Conservation (phyloP, 192 early-diverging fungal species). For the Entrophospora sp. region DNA sequence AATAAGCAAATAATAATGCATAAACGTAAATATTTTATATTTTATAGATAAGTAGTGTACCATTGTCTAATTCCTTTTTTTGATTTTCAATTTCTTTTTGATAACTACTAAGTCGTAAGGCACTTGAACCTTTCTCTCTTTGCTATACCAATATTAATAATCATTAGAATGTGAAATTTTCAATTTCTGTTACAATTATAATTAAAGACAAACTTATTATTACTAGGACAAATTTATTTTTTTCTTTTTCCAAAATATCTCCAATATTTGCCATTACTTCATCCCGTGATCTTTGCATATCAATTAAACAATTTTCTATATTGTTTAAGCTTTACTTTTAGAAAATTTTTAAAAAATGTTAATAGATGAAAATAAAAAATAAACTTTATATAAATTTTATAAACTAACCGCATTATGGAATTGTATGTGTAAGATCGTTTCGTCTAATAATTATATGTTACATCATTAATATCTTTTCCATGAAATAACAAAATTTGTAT, state of each 20-base stretch:
- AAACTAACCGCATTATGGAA: constrained; percentile 31
- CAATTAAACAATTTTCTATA: constrained; percentile 31
- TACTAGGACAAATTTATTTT: not conserved
- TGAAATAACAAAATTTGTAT: not conserved
- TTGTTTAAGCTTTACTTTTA: constrained; percentile 24
- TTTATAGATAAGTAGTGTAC: not conserved
- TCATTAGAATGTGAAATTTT: not conserved
- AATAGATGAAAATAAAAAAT: not conserved
- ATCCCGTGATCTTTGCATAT: constrained; percentile 32
- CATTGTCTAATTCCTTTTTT: constrained; percentile 27
- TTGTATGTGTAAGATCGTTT: constrained; percentile 45
- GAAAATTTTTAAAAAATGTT: not conserved
- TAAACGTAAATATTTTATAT: constrained; percentile 17
- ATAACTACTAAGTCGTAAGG: constrained; percentile 26
- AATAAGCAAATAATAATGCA: too few species aligned
- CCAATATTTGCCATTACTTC: constrained; percentile 33
- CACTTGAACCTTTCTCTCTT: constrained; percentile 25
- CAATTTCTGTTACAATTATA: not conserved
- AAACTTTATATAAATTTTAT: not conserved
- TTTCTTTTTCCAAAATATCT: constrained; percentile 25
- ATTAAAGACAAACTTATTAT: not conserved
- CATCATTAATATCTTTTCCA: too few species aligned
- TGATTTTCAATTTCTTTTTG: constrained; percentile 33
- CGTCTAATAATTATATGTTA: constrained; percentile 18
- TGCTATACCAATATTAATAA: constrained; percentile 14